Conservation (phyloP, 2,329 filamentous ascomycete genomes). For the Trichoderma atroviride region DNA sequence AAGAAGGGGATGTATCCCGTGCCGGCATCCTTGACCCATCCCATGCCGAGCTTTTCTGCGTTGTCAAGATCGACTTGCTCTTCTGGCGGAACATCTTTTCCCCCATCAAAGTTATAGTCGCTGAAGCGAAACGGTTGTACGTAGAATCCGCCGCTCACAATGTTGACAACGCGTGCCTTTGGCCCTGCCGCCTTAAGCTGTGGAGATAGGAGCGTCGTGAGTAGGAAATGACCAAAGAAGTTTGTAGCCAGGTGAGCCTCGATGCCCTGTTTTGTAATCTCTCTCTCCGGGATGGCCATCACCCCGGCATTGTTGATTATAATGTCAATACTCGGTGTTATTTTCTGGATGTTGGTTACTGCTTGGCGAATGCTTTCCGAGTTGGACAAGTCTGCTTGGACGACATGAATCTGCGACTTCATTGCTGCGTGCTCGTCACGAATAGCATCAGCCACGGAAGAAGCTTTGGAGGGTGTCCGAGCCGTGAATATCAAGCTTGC, state of each 20-base stretch:
- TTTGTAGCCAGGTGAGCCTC: slow-evolving; percentile 19
- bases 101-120: slow-evolving; percentile 19
- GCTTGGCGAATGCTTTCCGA: slow-evolving; percentile 1
- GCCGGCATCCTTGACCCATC: background rate
- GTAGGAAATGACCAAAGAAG: slow-evolving; percentile 14
- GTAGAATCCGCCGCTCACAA: slow-evolving; percentile 13
- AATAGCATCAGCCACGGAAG: slow-evolving; percentile 14
- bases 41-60: slow-evolving; percentile 16
- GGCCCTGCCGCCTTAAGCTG: background rate
- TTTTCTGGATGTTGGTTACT: background rate
- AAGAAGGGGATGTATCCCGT: slow-evolving; percentile 17
- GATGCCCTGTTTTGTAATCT: background rate
- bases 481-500: slow-evolving; percentile 18
- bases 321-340: background rate
- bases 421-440: background rate
- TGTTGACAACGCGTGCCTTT: slow-evolving; percentile 15
- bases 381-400: slow-evolving; percentile 1
- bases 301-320: slow-evolving; percentile 19
- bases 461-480: slow-evolving; percentile 16
- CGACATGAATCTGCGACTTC: slow-evolving; percentile 1
- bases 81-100: slow-evolving; percentile 8
- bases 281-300: slow-evolving; percentile 13
- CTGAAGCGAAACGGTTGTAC: slow-evolving; percentile 19
- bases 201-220: slow-evolving; percentile 5
- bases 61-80: background rate